phyloP scores from a whole-genome alignment of 2,329 filamentous ascomycete species.

The Pseudogymnoascus destructans region DNA sequence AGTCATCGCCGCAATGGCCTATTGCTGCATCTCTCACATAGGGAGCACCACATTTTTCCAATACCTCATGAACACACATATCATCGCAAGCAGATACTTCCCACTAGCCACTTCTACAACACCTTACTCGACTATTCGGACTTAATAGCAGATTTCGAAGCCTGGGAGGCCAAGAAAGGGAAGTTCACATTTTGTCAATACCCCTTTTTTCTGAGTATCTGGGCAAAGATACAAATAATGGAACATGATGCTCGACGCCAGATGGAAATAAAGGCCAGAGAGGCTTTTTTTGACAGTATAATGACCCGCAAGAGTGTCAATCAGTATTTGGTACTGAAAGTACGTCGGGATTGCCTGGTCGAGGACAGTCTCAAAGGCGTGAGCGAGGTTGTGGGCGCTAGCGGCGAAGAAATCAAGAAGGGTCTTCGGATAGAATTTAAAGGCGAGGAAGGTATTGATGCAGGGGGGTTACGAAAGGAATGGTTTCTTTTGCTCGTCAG shows the following conservation, averaged over 20 bases:
- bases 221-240: slow-evolving; percentile 81
- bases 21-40: slow-evolving; percentile 25
- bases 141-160: slow-evolving; percentile 71
- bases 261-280: slow-evolving; percentile 77
- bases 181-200: slow-evolving; percentile 88
- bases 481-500: slow-evolving; percentile 84
- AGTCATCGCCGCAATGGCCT: slow-evolving; percentile 22
- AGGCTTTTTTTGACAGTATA: slow-evolving; percentile 85
- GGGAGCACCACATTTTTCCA: slow-evolving; percentile 14
- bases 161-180: slow-evolving; percentile 62
- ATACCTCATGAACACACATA: slow-evolving; percentile 29
- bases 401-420: slow-evolving; percentile 81
- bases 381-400: slow-evolving; percentile 69
- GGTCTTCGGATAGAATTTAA: slow-evolving; percentile 72
- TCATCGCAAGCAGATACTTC: slow-evolving; percentile 52
- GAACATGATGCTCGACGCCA: slow-evolving; percentile 79
- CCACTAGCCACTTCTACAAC: slow-evolving; percentile 79
- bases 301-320: slow-evolving; percentile 60
- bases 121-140: slow-evolving; percentile 78
- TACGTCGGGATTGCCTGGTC: slow-evolving; percentile 73
- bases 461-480: slow-evolving; percentile 79
- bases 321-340: slow-evolving; percentile 63
- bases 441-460: slow-evolving; percentile 85
- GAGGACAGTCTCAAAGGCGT: slow-evolving; percentile 79
- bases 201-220: slow-evolving; percentile 81